Conservation (phyloP, 805 yeast species). For the Yamadazyma sp. region DNA sequence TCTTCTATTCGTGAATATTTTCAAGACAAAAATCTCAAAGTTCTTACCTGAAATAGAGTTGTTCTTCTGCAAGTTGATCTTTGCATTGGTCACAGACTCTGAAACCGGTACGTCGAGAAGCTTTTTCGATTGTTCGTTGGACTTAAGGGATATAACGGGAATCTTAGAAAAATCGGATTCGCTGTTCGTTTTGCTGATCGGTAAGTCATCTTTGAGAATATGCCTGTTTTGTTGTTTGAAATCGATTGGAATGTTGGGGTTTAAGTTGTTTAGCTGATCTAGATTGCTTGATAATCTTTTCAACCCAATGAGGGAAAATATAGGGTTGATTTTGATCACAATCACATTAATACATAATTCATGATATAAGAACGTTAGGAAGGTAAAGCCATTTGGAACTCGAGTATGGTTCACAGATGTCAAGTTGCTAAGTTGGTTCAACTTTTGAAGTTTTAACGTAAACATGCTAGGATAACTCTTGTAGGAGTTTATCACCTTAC, state of each 20-base stretch:
- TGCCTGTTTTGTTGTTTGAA: slow-evolving; percentile 14
- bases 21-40: slow-evolving; percentile 16
- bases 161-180: slow-evolving; percentile 1
- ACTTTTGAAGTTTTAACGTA: neutral
- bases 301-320: slow-evolving; percentile 15
- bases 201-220: slow-evolving; percentile 5
- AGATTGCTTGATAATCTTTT: slow-evolving; percentile 16
- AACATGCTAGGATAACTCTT: no score
- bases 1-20: slow-evolving; percentile 11
- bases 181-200: slow-evolving; percentile 3
- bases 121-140: slow-evolving; percentile 2
- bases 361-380: slow-evolving; percentile 9
- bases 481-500: slow-evolving; percentile 7
- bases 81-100: slow-evolving; percentile 11
- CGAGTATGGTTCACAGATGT: no score
- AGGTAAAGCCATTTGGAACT: no score
- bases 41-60: slow-evolving; percentile 15
- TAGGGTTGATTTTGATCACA: slow-evolving; percentile 13
- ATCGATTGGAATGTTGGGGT: slow-evolving; percentile 15
- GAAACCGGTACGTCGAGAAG: slow-evolving; percentile 12
- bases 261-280: slow-evolving; percentile 15
- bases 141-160: slow-evolving; percentile 14
- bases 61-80: slow-evolving; percentile 6
- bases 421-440: no score
- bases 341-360: slow-evolving; percentile 17